Evolutionary conservation across 2,329 filamentous ascomycete species (phyloP), one percentile per base, ranked within the genome.

Genomic region (Bipolaris victoriae): DNA sequence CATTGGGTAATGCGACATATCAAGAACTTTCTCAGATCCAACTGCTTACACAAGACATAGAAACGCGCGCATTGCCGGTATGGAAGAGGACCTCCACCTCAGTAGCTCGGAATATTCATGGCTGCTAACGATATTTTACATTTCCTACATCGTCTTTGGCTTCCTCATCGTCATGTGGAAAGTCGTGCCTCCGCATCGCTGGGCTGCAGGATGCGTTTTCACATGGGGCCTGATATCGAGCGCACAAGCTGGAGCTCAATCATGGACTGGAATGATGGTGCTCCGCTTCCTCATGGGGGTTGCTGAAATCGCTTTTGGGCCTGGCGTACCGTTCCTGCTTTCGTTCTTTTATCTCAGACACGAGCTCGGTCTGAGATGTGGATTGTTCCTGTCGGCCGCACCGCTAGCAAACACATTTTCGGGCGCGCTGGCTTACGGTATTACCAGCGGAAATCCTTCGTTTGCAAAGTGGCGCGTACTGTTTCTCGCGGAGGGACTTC

Each of bases 371-470:
- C 76, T 86, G 29, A 77, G 85, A 3, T 81, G 81, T 49, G 85
- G 84, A 2, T 69, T 87, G 20, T 88, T 86, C 60, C 59, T 80
- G 22, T 70, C 70, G 10, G 78, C 78, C 3, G 86, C 87, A 0
- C 87, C 88, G 1, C 82, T 96, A 3, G 91, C 92, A 1, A 95
- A 91, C 40, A 88, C 88, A 1, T 93, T 96, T 71, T 90, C 91
- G 0, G 88, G 88, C 2, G 87, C 86, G 3, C 77, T 89, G 9
- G 74, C 74, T 9, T 76, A 74, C 57, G 74, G 70, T 4, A 88
- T 90, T 69, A 86, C 86, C 7, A 83, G 84, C 26, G 85, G 86
- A 11, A 79, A 83, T 64, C 78, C 80, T 2, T 55, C 52, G 6
- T 73, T 90, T 41, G 81, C 84, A 2, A 84, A 82, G 55, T 92